These are phyloP conservation scores for Pestalotiopsis sp. DNA, from an alignment of 2,329 filamentous ascomycete genomes.

Conservation along the genomic window DNA sequence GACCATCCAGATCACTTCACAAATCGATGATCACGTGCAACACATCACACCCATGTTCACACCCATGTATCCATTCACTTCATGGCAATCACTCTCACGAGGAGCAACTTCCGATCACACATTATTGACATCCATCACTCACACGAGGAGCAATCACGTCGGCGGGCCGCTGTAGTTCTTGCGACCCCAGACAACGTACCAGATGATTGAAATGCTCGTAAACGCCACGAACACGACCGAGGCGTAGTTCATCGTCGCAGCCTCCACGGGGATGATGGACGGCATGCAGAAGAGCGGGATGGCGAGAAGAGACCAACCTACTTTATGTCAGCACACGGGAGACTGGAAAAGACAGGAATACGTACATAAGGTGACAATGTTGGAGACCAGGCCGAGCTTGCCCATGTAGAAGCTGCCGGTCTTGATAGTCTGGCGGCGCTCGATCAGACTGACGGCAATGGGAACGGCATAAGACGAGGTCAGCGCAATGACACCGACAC, in stretches of 20 bases:
- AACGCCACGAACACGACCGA: slow-evolving; percentile 73
- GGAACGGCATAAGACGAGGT: slow-evolving; percentile 69
- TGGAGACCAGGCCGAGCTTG: slow-evolving; percentile 59
- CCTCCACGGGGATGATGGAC: slow-evolving; percentile 53
- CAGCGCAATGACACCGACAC: slow-evolving; percentile 68
- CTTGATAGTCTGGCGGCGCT: slow-evolving; percentile 59
- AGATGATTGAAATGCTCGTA: slow-evolving; percentile 57
- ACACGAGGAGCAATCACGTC: slow-evolving; percentile 2
- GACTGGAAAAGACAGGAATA: not conserved
- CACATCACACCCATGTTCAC: not conserved
- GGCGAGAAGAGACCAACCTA: slow-evolving; percentile 67
- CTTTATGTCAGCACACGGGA: slow-evolving; percentile 26
- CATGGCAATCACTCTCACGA: not conserved
- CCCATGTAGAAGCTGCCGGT: slow-evolving; percentile 63
- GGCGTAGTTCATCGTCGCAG: slow-evolving; percentile 69
- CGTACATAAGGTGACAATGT: slow-evolving; percentile 46
- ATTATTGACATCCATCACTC: not conserved
- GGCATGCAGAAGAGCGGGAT: slow-evolving; percentile 78
- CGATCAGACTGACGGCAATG: slow-evolving; percentile 63
- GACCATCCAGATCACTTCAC: slow-evolving; percentile 5
- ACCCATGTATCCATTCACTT: not conserved
- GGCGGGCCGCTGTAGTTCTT: slow-evolving; percentile 61
- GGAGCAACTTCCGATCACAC: not conserved
- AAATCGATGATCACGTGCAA: slow-evolving; percentile 3
- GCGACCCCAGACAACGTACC: slow-evolving; percentile 71